Conservation (phyloP, 1,284 basidiomycete genomes). For the Trichosporon ovoides region DNA sequence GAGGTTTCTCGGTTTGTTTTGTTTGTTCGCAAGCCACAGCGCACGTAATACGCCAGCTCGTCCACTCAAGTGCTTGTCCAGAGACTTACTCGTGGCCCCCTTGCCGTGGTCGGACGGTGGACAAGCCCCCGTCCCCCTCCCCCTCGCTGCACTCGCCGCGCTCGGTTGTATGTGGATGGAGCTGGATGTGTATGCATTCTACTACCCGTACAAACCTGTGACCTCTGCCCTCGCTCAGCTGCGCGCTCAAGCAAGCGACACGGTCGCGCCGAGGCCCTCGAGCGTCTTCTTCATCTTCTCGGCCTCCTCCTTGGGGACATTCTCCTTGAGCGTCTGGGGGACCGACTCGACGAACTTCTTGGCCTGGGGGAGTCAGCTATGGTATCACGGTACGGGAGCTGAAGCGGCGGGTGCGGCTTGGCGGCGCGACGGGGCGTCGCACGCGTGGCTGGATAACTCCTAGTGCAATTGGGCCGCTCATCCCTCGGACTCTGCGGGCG, state of each 20-base stretch:
- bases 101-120: no score
- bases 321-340: conserved; percentile 93
- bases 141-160: not conserved
- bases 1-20: no score
- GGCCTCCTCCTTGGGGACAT: conserved; percentile 92
- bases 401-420: not conserved
- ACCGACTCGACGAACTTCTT: conserved; percentile 99
- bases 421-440: not conserved
- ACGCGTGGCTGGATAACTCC: no score
- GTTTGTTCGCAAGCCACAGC: no score
- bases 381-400: not conserved
- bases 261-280: conserved; percentile 80
- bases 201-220: conserved; percentile 1
- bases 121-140: not conserved
- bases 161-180: not conserved
- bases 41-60: no score
- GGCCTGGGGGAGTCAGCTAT: conserved; percentile 57
- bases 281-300: conserved; percentile 92
- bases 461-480: no score
- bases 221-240: not conserved
- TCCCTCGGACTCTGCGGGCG: no score
- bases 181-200: conserved; percentile 22
- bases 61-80: no score
- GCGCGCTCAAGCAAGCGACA: conserved; percentile 55
- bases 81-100: not conserved